Conservation (phyloP, 805 yeast genomes). For the Hanseniaspora lindneri region DNA sequence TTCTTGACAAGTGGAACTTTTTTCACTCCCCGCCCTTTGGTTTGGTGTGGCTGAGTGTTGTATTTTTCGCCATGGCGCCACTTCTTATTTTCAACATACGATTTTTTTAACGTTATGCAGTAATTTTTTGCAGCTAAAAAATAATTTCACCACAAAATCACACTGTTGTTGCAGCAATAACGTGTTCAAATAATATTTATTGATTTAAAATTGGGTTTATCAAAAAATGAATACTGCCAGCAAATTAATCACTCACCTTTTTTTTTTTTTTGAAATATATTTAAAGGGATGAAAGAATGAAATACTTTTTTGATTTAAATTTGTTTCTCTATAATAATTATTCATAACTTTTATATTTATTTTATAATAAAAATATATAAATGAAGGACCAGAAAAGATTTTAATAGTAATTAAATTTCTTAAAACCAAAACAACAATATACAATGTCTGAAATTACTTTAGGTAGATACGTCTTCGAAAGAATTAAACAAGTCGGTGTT, state of each 20-base stretch:
- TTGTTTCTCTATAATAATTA: too few species aligned
- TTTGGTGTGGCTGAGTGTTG: too few species aligned
- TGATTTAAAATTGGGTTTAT: too few species aligned
- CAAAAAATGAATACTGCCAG: background rate
- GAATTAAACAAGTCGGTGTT: conserved; percentile 60
- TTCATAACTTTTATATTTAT: too few species aligned
- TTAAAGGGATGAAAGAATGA: background rate
- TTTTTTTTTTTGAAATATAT: background rate
- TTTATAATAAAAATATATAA: background rate
- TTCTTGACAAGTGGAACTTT: too few species aligned
- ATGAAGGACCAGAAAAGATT: background rate
- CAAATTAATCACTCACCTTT: too few species aligned
- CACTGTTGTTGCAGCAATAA: too few species aligned
- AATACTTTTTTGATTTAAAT: too few species aligned
- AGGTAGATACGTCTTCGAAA: conserved; percentile 68
- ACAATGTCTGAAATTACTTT: conserved; percentile 42
- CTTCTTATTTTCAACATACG: too few species aligned
- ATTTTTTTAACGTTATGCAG: background rate
- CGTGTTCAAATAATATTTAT: too few species aligned
- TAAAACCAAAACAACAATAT: background rate
- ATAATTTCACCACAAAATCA: background rate
- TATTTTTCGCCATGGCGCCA: too few species aligned
- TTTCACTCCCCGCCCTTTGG: too few species aligned
- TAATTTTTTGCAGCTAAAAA: background rate
- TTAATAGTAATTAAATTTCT: background rate